Base-by-base conservation (phyloP, 345 rosid species). In the Brassica nigra region DNA sequence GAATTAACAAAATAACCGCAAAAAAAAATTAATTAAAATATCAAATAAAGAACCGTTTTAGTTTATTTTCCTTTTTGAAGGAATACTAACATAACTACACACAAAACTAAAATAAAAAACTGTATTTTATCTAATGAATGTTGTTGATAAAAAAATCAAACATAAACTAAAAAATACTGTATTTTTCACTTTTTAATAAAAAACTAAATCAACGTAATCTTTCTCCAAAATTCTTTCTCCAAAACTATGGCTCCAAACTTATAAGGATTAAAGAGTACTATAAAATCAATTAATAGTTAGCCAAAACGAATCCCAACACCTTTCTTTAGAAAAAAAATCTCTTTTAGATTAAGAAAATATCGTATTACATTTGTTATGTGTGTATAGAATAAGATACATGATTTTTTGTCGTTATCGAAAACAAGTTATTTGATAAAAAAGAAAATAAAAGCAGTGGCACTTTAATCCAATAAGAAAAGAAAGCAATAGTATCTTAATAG, bases 401-500 rank as follows among this genome's bases (percentile, higher is more conserved):
- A 37, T 29, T 66, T 79, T 61, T 78, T 58, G 82, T 79, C 70
- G 78, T 73, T 27, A 44, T 47, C 58, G 74, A 70, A 44, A 65
- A 10, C 33, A 59, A 27, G 64, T 27, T 23, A 34, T n/a, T 5
- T 3, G 28, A 8, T n/a, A 16, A 20, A 9, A 2, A 14, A 55
- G n/a, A 52, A 47, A 0, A 77, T 23, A 55, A 68, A 57, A 42
- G 72, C 61, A 54, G 47, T 36, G 73, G 8, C 68, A 49, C 74
- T 73, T 44, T 66, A 23, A 67, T 68, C 42, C 78, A 47, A 44
- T 73, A 73, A 78, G 62, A 78, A 72, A 78, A 64, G 71, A 78
- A 64, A 52, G 66, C 76, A 71, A 63, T 58, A 64, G 71, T 29
- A 70, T 71, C 71, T 28, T 64, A 78, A 71, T 11, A 27, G 76